Percentiles rank a stretch among this genome's conserved stretches.
Conservation (phyloP, 83 land plant genomes). For the Thuja plicata region DNA sequence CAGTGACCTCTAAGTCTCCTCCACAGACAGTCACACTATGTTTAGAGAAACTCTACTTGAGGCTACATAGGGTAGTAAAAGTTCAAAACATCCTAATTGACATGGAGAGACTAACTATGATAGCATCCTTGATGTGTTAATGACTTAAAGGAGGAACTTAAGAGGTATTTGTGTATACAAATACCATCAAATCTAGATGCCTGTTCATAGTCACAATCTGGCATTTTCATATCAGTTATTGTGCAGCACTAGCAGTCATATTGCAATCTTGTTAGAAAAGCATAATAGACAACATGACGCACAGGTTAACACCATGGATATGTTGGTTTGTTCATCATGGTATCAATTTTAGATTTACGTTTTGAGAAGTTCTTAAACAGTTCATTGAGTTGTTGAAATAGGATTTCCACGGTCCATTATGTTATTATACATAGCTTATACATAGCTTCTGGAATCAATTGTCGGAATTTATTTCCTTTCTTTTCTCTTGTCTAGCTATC, state of each 20-base stretch:
- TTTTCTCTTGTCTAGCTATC: no score
- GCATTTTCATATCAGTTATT: not conserved
- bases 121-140: not conserved
- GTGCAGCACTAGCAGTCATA: not conserved
- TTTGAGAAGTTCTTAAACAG: not conserved
- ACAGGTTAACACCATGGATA: not conserved
- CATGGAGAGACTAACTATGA: not conserved
- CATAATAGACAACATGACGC: not conserved
- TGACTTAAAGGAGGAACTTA: not conserved
- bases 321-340: not conserved
- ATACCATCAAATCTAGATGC: not conserved
- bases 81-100: not conserved
- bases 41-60: not conserved
- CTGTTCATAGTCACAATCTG: not conserved
- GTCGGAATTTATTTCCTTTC: no score
- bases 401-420: no score
- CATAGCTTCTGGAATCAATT: no score
- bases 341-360: not conserved
- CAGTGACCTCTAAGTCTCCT: no score
- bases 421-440: no score
- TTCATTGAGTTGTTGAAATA: not conserved
- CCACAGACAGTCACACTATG: not conserved
- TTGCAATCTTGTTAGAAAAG: not conserved
- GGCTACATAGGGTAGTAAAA: not conserved
- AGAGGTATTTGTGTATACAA: not conserved